Evolutionary conservation across 306 rosid genomes (phyloP), one percentile per base, ranked within the genome.

Genomic region (Lablab purpureus): DNA sequence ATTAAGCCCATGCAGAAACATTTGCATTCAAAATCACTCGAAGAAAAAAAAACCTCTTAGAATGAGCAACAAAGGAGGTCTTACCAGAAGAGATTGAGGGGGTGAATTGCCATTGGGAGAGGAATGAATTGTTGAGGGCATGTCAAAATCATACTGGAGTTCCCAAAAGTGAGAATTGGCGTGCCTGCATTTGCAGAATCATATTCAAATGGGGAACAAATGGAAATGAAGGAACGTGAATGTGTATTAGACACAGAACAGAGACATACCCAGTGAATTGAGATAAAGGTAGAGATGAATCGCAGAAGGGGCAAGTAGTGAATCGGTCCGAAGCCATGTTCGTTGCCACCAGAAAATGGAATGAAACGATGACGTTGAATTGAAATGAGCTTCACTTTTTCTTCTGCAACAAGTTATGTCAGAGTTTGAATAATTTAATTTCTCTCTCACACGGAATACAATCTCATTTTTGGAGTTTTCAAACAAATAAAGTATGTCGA

Each of bases 141-240:
- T 25, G 7, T 37, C 67, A 8, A 15, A 13, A 64, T 21, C 13
- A n/a, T 18, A 14, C 2, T 70, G 15, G 43, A 52, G 40, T 28
- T 62, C 46, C 50, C 79, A 85, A 55, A 90, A 89, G 81, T 92
- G 97, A 74, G 68, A 36, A 56, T 89, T 92, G 73, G 89, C 88
- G 73, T 87, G 97, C 85, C 97, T 89, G 90, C 74, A 69, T 21
- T 51, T 79, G 74, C 30, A 54, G 40, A 81, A 81, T 67, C 47
- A 68, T 18, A 66, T 64, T 41, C 15, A 68, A 9, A 10, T 23
- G 55, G 19, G 11, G 40, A 65, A 65, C 71, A 12, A 22, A 59
- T 4, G 14, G 13, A 45, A 4, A 8, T 64, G 55, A 27, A 49
- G 1, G 52, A 9, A 7, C 17, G 34, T 60, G 41, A 15, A 22